These are phyloP conservation scores for Lanmaoa pseudosensibilis DNA, from an alignment of 768 basidiomycete genomes.

Conservation along the genomic window DNA sequence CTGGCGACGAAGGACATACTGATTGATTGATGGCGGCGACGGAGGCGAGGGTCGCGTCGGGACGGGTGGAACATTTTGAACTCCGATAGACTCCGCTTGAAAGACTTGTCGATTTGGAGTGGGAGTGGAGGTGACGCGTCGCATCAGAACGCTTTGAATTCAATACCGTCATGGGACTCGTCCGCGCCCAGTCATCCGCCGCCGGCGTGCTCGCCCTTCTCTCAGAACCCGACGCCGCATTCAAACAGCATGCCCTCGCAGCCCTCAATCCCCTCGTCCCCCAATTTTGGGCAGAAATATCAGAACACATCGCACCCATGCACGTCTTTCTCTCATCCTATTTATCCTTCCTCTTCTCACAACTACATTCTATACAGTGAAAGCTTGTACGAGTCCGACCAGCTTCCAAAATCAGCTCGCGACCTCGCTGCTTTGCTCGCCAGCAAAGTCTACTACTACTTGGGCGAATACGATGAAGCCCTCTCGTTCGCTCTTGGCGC, in stretches of 20 bases:
- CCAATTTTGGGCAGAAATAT: conserved; percentile 98
- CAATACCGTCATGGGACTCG: conserved; percentile 54
- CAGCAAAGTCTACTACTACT: conserved; percentile 98
- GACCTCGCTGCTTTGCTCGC: conserved; percentile 86
- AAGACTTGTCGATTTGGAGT: conserved; percentile 32
- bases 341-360: conserved; percentile 9
- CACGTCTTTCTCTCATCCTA: conserved; percentile 41
- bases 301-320: conserved; percentile 90
- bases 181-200: conserved; percentile 74
- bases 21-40: neutral
- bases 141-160: neutral
- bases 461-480: conserved; percentile 94
- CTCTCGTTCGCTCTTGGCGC: conserved; percentile 93
- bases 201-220: conserved; percentile 91
- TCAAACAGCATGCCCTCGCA: conserved; percentile 90
- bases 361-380: conserved; percentile 56
- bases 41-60: conserved; percentile 31
- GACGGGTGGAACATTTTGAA: conserved; percentile 9
- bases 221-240: conserved; percentile 80
- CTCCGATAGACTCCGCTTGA: conserved; percentile 34
- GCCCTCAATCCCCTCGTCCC: conserved; percentile 82
- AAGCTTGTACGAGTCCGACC: conserved; percentile 80
- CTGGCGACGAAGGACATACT: conserved; percentile 53
- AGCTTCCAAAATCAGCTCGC: conserved; percentile 70
- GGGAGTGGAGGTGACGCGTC: conserved; percentile 48